These are phyloP conservation scores for Penicillium pancosmium DNA, from an alignment of 495 filamentous ascomycete genomes.

Conservation along the genomic window DNA sequence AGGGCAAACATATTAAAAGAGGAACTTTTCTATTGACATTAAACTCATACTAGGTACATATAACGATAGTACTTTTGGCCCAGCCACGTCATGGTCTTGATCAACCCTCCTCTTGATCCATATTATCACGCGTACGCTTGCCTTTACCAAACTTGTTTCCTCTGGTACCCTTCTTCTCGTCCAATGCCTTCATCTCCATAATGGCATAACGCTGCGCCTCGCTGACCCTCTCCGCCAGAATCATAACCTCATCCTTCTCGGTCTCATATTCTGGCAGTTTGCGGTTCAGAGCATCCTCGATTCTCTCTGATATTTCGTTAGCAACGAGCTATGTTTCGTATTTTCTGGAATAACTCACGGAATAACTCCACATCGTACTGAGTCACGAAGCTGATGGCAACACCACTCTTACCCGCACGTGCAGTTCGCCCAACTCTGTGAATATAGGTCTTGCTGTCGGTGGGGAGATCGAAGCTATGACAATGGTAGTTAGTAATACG, in stretches of 20 bases:
- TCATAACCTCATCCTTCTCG: conserved; percentile 85
- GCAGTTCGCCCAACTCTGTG: conserved; percentile 95
- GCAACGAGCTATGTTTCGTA: background rate
- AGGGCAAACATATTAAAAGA: background rate
- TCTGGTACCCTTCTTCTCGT: conserved; percentile 73
- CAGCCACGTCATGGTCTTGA: conserved; percentile 11
- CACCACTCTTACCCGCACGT: conserved; percentile 83
- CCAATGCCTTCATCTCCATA: conserved; percentile 78
- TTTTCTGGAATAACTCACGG: background rate
- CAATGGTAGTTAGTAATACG: background rate
- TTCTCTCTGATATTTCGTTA: conserved; percentile 75
- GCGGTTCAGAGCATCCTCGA: conserved; percentile 79
- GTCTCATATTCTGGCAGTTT: conserved; percentile 68
- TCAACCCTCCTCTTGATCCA: conserved; percentile 77
- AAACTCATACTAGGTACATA: conserved; percentile 1
- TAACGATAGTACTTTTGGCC: conserved; percentile 4
- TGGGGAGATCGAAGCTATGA: conserved; percentile 14
- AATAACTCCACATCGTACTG: conserved; percentile 73
- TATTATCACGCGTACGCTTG: conserved; percentile 71
- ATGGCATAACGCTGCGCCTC: conserved; percentile 85
- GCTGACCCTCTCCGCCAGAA: conserved; percentile 73
- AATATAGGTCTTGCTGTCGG: conserved; percentile 88
- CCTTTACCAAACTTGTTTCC: conserved; percentile 60
- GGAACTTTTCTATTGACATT: conserved; percentile 6
- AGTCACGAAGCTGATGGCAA: conserved; percentile 78